These are phyloP conservation scores for Anaeromyces robustus DNA, from an alignment of 192 early-diverging fungal species.

Conservation along the genomic window DNA sequence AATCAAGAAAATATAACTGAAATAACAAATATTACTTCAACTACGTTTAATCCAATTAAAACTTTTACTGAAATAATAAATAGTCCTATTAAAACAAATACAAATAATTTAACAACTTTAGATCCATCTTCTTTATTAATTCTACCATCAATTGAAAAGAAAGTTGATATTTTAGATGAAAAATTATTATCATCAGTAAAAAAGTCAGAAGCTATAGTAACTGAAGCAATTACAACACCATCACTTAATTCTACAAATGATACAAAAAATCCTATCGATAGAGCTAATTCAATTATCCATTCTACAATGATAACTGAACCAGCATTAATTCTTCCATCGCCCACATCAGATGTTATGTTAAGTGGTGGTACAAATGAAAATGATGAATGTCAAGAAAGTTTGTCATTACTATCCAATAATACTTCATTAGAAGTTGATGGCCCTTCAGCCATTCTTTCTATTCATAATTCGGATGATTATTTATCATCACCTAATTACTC, in stretches of 20 bases:
- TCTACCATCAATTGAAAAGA: background rate
- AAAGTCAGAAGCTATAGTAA: no score
- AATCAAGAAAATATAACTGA: no score
- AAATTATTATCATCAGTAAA: background rate
- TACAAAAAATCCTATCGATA: background rate
- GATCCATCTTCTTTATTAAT: background rate
- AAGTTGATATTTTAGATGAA: background rate
- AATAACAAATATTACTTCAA: no score
- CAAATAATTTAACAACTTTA: background rate
- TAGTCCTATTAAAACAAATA: no score
- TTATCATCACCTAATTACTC: background rate
- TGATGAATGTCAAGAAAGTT: background rate
- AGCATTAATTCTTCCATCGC: background rate
- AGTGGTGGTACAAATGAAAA: background rate
- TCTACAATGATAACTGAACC: background rate
- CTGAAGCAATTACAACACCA: no score
- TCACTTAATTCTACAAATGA: no score
- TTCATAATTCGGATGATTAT: background rate
- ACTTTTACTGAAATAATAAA: no score
- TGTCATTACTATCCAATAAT: background rate
- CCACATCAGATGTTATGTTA: background rate
- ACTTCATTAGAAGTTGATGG: no score
- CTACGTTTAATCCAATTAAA: no score
- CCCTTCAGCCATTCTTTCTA: background rate
- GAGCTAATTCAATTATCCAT: background rate